These are phyloP conservation scores for Diaporthe sp. DNA, from an alignment of 2,329 filamentous ascomycete species.

Conservation along the genomic window DNA sequence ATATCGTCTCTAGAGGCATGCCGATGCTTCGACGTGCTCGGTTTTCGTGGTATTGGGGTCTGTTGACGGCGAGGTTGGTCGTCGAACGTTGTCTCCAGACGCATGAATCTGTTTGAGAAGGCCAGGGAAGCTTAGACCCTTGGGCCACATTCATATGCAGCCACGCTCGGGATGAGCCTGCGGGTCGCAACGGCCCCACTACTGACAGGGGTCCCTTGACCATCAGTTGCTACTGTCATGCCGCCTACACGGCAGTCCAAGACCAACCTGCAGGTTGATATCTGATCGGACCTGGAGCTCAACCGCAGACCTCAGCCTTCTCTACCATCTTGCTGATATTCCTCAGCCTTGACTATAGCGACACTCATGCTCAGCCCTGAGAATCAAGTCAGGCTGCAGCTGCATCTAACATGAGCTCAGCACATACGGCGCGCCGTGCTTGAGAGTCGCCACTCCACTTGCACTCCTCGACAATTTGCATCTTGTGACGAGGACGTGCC, in stretches of 20 bases:
- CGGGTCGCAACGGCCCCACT: conserved; percentile 18
- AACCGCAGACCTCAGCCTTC: neutral
- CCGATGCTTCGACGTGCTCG: conserved; percentile 28
- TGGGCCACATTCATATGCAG: conserved; percentile 22
- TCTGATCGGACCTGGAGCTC: neutral
- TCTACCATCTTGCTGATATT: neutral
- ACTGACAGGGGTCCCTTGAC: conserved; percentile 12
- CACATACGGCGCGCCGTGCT: neutral
- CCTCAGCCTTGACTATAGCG: no score
- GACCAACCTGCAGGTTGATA: neutral
- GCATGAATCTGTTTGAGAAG: conserved; percentile 26
- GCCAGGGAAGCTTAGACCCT: conserved; percentile 21
- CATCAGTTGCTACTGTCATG: neutral
- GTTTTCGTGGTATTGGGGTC: neutral
- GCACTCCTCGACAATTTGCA: conserved; percentile 21
- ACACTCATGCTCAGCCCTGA: neutral
- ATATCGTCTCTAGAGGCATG: conserved; percentile 36
- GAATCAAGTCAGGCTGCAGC: neutral
- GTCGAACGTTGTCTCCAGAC: conserved; percentile 24
- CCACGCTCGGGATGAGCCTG: conserved; percentile 21
- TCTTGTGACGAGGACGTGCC: neutral
- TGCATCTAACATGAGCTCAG: neutral
- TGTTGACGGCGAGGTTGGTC: neutral
- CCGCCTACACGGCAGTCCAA: neutral
- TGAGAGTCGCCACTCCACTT: neutral